Evolutionary conservation across 2,329 filamentous ascomycete genomes (phyloP), one percentile per base, ranked within the genome.

Genomic region (Colletotrichum eremochloae): DNA sequence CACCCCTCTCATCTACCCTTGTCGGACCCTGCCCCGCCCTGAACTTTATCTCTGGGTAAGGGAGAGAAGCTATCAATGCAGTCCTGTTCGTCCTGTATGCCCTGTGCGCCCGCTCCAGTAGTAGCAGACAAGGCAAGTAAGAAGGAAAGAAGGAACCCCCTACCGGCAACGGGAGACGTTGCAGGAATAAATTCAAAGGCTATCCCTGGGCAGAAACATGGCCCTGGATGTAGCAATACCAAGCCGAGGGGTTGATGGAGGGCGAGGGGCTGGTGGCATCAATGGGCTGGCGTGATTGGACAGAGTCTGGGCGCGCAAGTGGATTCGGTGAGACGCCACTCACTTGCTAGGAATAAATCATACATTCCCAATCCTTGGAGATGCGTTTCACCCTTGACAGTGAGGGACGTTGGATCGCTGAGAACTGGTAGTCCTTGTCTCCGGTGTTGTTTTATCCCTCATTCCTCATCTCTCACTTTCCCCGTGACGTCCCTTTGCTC

Each of bases 301-400:
- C 18, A 52, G 20, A 18, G 44, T 42, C 44, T 58, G 57, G 53
- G 52, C 57, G 53, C 18, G 52, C 36, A 68, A 44, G 68, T 68
- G 68, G 65, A 63, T 68, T 68, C 52, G 20, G 53, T 31, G 36
- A 48, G 57, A 63, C 42, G 31, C 52, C 65, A 53, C 53, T 63
- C 38, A 60, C 58, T 69, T 60, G 58, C 69, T 68, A 69, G 46
- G 24, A 53, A 63, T 68, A 53, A 63, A 68, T 72, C 69, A 63
- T 60, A 72, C 65, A 69, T 68, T 63, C 29, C 18, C 62, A 40
- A 72, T 57, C 69, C 69, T 63, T 68, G 65, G 29, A 40, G 33
- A 36, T 63, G 58, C 31, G 69, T 69, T 72, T 72, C 65, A 69
- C 52, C 58, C 69, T 60, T 40, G 40, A 18, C 15, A 65, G 36